Base-by-base conservation (phyloP, 139 green algal genomes). In the Chara braunii region DNA sequence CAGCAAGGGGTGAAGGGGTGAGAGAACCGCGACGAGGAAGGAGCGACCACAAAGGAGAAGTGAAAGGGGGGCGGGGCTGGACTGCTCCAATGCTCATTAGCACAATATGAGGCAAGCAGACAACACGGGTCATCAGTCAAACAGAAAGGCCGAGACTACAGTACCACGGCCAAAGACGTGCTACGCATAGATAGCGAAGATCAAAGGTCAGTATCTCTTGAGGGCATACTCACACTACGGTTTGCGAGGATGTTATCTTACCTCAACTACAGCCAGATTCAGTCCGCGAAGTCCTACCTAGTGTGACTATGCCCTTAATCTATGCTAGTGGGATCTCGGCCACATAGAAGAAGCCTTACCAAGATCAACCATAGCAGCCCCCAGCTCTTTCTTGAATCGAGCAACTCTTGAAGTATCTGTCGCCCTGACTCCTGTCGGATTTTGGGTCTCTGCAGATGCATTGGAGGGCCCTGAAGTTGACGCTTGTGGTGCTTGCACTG, bases 301-400 rank as follows among this genome's bases (percentile, higher is more conserved):
- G 18, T 18, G 18, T 26, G 18, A 18, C 40, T 48, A 18, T 48
- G 18, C 40, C 40, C 18, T 26, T 18, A 18, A 18, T 26, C 18
- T 48, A 48, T 48, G 18, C 40, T 26, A 3, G 53, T n/a, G 23
- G 35, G 40, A 66, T 26, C 12, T n/a, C 42, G n/a, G 28, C 2
- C 4, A 48, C 40, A n/a, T n/a, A n/a, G n/a, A n/a, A n/a, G n/a
- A n/a, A n/a, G 40, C 18, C 6, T 62, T 51, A 71, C 62, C 62
- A 54, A 71, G 43, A 18, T 71, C 54, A 1, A 71, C 62, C 28
- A 53, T 24, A 26, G 62, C n/a, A n/a, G 52, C 28, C 1, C 51
- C 30, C 5, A 71, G 55, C 33, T 70, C 62, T 29, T 54, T 72
- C 33, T 70, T 71, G 53, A 71, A 71, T 30, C 29, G 24, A 18